Base-by-base conservation (phyloP, 2,329 filamentous ascomycete genomes). In the Endothia cerciana region DNA sequence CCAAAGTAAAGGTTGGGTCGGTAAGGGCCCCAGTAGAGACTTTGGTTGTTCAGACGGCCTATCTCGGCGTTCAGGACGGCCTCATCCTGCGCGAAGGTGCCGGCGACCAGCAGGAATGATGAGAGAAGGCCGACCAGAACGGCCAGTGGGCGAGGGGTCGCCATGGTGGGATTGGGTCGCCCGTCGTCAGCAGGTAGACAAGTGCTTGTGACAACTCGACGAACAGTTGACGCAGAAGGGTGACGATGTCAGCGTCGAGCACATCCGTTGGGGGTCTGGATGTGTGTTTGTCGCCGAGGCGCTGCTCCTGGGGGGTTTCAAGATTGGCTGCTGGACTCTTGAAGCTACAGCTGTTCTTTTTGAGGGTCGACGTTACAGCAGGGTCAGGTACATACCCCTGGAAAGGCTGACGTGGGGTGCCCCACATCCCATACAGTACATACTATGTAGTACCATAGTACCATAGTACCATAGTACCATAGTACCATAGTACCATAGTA, bases 1-100 rank as follows among this genome's bases (percentile, higher is more conserved):
- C 94, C 94, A 81, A 98, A 98, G 79, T 97, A 98, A 55, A 98
- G 79, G 74, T 97, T 97, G 0, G 94, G 91, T 71, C 92, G 88
- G 80, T 98, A 99, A 1, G 95, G 93, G 0, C 95, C 95, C 95
- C 95, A 99, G 81, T 98, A 84, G 72, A 99, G 83, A 74, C 91
- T 94, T 74, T 96, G 86, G 77, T 98, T 97, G 74, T 87, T 87
- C 69, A 82, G 75, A 17, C 83, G 82, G 41, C 78, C 81, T 67
- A 85, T 78, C 72, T 87, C 83, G 68, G 76, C 77, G 53, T 78
- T 80, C 45, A 85, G 73, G 63, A 85, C 77, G 51, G 77, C 77
- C 69, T 72, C 75, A 66, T 72, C 73, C 30, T 71, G 69, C 3
- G 66, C 60, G 22, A 67, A 64, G n/a, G 66, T 70, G 15, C 70